phyloP scores from a whole-genome alignment of 1,139 yeast genomes.

The Nakaseomyces delphensis region DNA sequence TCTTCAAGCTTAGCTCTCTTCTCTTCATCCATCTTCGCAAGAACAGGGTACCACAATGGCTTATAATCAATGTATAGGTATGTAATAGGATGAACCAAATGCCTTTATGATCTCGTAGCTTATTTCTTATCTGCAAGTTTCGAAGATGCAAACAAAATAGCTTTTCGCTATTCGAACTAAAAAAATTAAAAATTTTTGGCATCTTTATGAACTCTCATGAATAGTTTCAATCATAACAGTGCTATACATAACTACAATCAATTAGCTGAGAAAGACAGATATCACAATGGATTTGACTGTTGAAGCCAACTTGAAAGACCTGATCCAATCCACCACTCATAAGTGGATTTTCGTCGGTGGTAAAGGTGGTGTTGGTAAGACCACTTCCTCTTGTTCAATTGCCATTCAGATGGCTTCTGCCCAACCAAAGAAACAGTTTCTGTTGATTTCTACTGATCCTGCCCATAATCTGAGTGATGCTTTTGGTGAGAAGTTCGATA shows the following conservation, averaged over 20 bases:
- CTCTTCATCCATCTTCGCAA: slow-evolving; percentile 21
- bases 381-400: slow-evolving; percentile 91
- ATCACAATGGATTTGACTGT: slow-evolving; percentile 34
- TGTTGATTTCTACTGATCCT: slow-evolving; percentile 93
- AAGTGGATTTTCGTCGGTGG: slow-evolving; percentile 99
- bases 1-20: slow-evolving; percentile 31
- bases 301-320: slow-evolving; percentile 62
- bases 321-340: slow-evolving; percentile 57
- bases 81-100: too few relatives aligned
- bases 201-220: too few relatives aligned
- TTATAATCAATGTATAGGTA: too few relatives aligned
- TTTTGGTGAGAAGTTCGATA: slow-evolving; percentile 94
- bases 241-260: neutral
- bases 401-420: slow-evolving; percentile 84
- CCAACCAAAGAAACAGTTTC: slow-evolving; percentile 70
- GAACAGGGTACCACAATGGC: too few relatives aligned
- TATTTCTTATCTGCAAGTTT: neutral
- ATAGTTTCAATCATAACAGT: too few relatives aligned
- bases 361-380: slow-evolving; percentile 98
- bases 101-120: too few relatives aligned
- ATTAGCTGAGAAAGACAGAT: neutral
- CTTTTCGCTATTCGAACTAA: too few relatives aligned
- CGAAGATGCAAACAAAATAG: neutral
- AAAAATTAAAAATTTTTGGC: too few relatives aligned
- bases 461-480: slow-evolving; percentile 97